Evolutionary conservation across 1,139 yeast species (phyloP), one percentile per base, ranked within the genome.

Genomic region (Groenewaldozyma sp.): DNA sequence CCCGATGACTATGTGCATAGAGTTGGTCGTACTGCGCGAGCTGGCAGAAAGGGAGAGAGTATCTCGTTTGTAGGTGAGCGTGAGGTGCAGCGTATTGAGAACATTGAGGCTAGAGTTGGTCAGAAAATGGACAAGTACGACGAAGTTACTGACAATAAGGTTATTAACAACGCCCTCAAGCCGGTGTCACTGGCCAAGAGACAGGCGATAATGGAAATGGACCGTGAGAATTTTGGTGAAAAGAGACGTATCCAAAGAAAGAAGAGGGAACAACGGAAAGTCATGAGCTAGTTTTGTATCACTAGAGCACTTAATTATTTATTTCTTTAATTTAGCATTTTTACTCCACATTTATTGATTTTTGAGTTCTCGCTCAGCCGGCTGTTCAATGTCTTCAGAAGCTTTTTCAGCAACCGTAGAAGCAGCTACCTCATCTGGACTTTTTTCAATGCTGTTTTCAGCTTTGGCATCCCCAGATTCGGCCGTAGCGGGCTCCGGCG

Each of bases 1-100:
- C 88, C 98, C 0, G 97, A 91, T 59, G 96, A 88, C 59, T 93
- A 82, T 55, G 84, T 91, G 43, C 99, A 91, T 64, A 71, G 99
- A 59, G 95, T 88, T n/a, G 99, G 99, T 71, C 86, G 99, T 76
- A 91, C 98, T 16, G 99, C 98, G n/a, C 82, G 99, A 72, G 98
- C 98, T 3, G 97, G 97, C 4, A 71, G 94, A 53, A 66, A 68
- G 40, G 91, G 91, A 58, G 78, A 72, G 47, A 67, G 80, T 16
- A 60, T 81, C 3, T 76, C 93, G 11, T 71, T 91, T 44, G 81
- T 91, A 4, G 76, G 94, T 1, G 95, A 88, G 53, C 76, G 81
- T 44, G 98, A 91, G 55, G 80, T 91, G 14, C 73, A 70, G 21
- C 71, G 97, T 53, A 73, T 91, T 9, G 74, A 83, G 49, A 79